Percentiles rank a stretch among this genome's conserved stretches.
Conservation (phyloP, 2,329 filamentous ascomycete species). For the Nigrospora sphaerica region DNA sequence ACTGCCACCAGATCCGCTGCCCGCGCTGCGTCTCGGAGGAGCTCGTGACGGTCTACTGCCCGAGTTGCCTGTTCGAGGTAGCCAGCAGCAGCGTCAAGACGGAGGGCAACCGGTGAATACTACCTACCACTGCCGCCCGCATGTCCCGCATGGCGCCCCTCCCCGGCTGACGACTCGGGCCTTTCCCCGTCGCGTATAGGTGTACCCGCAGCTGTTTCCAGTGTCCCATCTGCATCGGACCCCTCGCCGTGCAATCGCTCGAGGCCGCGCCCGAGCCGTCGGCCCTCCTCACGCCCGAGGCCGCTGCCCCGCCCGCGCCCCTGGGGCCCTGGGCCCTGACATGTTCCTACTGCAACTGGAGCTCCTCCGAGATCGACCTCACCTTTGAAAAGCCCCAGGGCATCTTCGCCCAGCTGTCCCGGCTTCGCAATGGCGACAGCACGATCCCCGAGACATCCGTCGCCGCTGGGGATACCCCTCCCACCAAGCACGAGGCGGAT, state of each 20-base stretch:
- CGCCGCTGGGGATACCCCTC: slow-evolving; percentile 13
- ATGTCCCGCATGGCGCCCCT: not conserved
- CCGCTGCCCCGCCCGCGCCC: slow-evolving; percentile 22
- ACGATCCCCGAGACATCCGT: slow-evolving; percentile 13
- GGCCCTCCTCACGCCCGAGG: slow-evolving; percentile 36
- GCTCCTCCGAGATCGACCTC: slow-evolving; percentile 80
- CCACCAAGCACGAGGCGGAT: slow-evolving; percentile 43
- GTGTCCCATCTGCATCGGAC: slow-evolving; percentile 81
- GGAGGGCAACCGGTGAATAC: slow-evolving; percentile 78
- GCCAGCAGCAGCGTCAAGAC: slow-evolving; percentile 86
- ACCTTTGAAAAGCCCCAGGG: slow-evolving; percentile 85
- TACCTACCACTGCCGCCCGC: not conserved
- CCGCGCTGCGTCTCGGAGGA: slow-evolving; percentile 88
- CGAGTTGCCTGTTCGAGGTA: slow-evolving; percentile 91
- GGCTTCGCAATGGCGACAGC: slow-evolving; percentile 57
- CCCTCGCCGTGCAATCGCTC: slow-evolving; percentile 66
- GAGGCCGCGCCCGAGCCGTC: slow-evolving; percentile 42
- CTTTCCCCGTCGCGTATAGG: slow-evolving; percentile 33
- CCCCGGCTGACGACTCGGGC: not conserved
- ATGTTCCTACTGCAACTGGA: slow-evolving; percentile 92
- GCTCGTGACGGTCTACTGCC: slow-evolving; percentile 91
- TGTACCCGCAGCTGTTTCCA: slow-evolving; percentile 94
- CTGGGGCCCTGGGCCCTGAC: slow-evolving; percentile 65
- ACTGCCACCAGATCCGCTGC: slow-evolving; percentile 94
- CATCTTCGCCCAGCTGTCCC: slow-evolving; percentile 72